These are phyloP conservation scores for Lachancea sp. DNA, from an alignment of 805 yeast species.

Conservation along the genomic window DNA sequence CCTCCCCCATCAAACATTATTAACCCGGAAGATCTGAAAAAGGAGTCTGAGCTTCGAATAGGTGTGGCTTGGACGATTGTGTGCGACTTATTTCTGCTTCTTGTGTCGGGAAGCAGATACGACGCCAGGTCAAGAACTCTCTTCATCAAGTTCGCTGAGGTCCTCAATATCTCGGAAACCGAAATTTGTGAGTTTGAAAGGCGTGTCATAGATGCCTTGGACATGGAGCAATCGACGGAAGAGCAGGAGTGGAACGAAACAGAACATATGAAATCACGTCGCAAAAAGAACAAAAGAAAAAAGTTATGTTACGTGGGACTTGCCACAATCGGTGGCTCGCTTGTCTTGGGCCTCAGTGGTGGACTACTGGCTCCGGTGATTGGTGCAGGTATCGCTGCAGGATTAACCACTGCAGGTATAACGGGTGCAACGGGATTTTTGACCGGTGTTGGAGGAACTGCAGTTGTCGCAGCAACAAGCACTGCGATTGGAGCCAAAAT, in stretches of 20 bases:
- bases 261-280: conserved; percentile 61
- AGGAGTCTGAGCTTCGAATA: conserved; percentile 42
- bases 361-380: conserved; percentile 96
- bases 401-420: conserved; percentile 88
- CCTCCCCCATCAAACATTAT: conserved; percentile 16
- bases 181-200: conserved; percentile 87
- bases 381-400: conserved; percentile 98
- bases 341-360: conserved; percentile 90
- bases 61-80: conserved; percentile 91
- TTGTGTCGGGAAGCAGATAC: conserved; percentile 77
- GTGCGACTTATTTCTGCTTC: conserved; percentile 79
- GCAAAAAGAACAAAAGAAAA: conserved; percentile 56
- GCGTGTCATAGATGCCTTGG: conserved; percentile 82
- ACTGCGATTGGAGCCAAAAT: conserved; percentile 86
- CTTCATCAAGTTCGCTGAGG: conserved; percentile 59
- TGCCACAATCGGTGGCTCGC: conserved; percentile 93
- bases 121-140: conserved; percentile 85
- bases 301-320: conserved; percentile 83
- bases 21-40: conserved; percentile 31
- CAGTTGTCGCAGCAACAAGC: conserved; percentile 87
- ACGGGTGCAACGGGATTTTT: conserved; percentile 88
- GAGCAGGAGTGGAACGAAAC: conserved; percentile 65
- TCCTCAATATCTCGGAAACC: conserved; percentile 49
- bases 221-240: conserved; percentile 76
- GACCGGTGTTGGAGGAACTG: conserved; percentile 96